Percentiles rank a stretch among this genome's conserved stretches.
phyloP scores from a whole-genome alignment of 805 yeast species.

The Pichia rugopelliculosa region DNA sequence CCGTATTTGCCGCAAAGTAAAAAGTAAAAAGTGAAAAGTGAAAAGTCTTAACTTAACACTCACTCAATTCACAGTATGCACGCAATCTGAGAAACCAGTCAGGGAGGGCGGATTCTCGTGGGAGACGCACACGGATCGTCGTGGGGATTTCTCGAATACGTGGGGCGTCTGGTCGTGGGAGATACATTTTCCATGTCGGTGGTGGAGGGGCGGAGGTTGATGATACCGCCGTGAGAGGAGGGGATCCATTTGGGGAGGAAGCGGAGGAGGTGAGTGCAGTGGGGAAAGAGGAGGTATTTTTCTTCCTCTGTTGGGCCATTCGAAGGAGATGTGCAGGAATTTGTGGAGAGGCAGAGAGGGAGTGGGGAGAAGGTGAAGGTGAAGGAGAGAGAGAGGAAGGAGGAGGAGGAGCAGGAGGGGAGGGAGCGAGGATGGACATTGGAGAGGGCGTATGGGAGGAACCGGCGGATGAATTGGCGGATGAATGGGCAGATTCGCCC shows the following conservation, averaged over 20 bases:
- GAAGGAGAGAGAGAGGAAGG: constrained; percentile 11
- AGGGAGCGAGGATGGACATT: neutral
- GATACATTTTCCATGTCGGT: neutral
- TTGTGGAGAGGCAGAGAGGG: constrained; percentile 60
- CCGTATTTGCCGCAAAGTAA: too few species aligned
- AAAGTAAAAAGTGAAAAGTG: too few species aligned
- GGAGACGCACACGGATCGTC: constrained; percentile 33
- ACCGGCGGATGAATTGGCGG: neutral
- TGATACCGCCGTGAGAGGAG: too few species aligned
- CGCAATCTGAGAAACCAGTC: constrained; percentile 54
- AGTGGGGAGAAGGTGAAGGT: constrained; percentile 21
- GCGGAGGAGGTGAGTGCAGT: neutral
- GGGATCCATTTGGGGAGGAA: too few species aligned
- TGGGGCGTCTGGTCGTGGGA: neutral
- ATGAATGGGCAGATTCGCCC: neutral
- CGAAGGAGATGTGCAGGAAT: constrained; percentile 54
- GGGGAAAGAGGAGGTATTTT: neutral
- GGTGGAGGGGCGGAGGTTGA: neutral
- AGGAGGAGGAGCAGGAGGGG: neutral
- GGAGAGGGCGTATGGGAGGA: neutral
- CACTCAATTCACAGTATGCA: neutral
- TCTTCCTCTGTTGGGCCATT: constrained; percentile 43
- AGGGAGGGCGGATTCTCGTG: constrained; percentile 36
- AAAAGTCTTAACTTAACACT: too few species aligned
- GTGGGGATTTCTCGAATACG: neutral